Base-by-base conservation (phyloP, 2,329 filamentous ascomycete genomes). In the Dendryphion nanum region DNA sequence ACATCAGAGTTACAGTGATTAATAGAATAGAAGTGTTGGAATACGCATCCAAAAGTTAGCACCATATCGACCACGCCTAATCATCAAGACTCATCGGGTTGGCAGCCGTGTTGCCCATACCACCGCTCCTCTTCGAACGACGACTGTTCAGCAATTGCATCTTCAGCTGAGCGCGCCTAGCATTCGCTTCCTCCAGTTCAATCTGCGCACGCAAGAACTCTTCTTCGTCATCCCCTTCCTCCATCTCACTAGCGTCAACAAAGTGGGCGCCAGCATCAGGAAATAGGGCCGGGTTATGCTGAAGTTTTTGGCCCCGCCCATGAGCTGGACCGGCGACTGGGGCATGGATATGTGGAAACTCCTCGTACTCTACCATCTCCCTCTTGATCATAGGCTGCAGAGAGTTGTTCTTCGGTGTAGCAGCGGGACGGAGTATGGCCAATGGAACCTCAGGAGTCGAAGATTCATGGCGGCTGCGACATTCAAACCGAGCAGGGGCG, bases 211-310 rank as follows among this genome's bases (percentile, higher is more conserved):
- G 10, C 10, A 41, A 23, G 6, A 29, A 20, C 5, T 39, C 34
- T 3, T 26, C 34, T 20, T 41, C 28, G 5, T 34, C 37, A 5
- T 46, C 38, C 4, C 30, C 36, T 6, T 42, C 38, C 6, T 30
- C 33, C 13, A 32, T 26, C 6, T 39, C 29, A n/a, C 14, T 31
- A 6, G 41, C 33, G 2, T 48, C 37, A 3, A 35, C 24, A 7
- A 15, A 8, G 7, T 8, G 8, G 29, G 29, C 7, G 29, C 8
- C 16, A 15, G 16, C 15, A 16, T 7, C 7, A 15, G 29, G 29
- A n/a, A 17, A 7, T 30, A 15, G 29, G 8, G 16, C 16, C 7
- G 10, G 8, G 29, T 7, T 15, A 7, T 30, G 8, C 29, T 26
- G 23, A 26, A n/a, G 23, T 26, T 26, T n/a, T 26, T 8, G 23